A percentile compares a stretch with the other conserved stretches of the same genome.
Conservation (phyloP, 805 yeast species). For the Candida jianshihensis region DNA sequence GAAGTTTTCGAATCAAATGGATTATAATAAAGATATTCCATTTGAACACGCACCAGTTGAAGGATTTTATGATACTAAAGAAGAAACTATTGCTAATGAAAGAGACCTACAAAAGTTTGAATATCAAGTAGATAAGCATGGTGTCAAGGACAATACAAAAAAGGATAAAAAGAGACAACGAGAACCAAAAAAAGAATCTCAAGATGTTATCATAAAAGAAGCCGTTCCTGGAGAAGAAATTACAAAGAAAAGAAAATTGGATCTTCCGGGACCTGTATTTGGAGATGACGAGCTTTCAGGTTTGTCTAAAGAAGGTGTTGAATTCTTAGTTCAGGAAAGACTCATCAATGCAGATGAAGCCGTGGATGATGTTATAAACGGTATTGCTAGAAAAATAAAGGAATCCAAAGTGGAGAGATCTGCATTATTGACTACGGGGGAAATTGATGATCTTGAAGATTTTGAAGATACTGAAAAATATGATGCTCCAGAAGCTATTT, state of each 20-base stretch:
- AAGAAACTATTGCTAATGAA: constrained; percentile 44
- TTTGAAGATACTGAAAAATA: no score
- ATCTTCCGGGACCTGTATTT: constrained; percentile 30
- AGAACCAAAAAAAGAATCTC: constrained; percentile 19
- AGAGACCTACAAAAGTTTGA: constrained; percentile 36
- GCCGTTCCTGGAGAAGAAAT: constrained; percentile 6
- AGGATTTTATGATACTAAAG: constrained; percentile 62
- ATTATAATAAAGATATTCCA: constrained; percentile 78
- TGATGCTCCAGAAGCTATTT: no score
- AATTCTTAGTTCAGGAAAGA: constrained; percentile 5
- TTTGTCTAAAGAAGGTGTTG: constrained; percentile 11
- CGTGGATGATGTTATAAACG: constrained; percentile 12
- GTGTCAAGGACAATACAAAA: constrained; percentile 32
- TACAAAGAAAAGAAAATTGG: constrained; percentile 17
- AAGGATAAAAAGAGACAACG: constrained; percentile 26
- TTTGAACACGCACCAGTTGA: constrained; percentile 62
- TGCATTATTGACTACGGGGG: constrained; percentile 23
- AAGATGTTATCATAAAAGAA: constrained; percentile 15
- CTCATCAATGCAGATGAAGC: constrained; percentile 1
- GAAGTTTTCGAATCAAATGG: constrained; percentile 55
- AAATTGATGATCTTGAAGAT: constrained; percentile 5
- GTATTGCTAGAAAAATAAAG: constrained; percentile 34
- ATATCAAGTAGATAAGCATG: constrained; percentile 34
- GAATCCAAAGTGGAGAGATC: constrained; percentile 29
- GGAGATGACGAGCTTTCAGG: constrained; percentile 8